Percentiles rank a stretch among this genome's conserved stretches.
These are phyloP conservation scores for Xerocomellus amylosporus DNA, from an alignment of 768 basidiomycete species.

Conservation along the genomic window DNA sequence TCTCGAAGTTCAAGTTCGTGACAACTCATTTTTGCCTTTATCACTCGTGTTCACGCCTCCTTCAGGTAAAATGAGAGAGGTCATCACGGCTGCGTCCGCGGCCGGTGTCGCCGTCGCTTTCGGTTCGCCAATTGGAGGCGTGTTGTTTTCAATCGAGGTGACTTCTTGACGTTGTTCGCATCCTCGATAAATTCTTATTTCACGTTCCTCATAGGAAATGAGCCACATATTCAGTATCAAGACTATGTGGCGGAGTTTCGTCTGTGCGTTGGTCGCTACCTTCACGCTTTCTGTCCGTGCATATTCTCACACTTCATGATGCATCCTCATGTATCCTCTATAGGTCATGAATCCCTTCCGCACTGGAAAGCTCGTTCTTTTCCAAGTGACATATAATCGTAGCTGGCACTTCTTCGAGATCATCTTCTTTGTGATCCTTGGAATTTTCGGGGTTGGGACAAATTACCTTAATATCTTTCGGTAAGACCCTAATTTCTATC, in stretches of 20 bases:
- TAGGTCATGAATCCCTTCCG: constrained; percentile 98
- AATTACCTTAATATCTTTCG: not conserved
- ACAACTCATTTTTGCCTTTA: not conserved
- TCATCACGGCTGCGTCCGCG: constrained; percentile 92
- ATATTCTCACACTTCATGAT: constrained; percentile 16
- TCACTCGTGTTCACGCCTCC: constrained; percentile 15
- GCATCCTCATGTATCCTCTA: constrained; percentile 20
- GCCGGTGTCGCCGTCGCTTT: constrained; percentile 99
- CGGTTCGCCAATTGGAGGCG: constrained; percentile 96
- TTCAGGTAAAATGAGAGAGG: constrained; percentile 79
- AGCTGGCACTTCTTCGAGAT: constrained; percentile 99
- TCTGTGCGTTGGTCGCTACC: constrained; percentile 95
- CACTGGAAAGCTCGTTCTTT: constrained; percentile 95
- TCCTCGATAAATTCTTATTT: not conserved
- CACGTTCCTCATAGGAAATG: constrained; percentile 75
- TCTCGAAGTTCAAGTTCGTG: constrained; percentile 80
- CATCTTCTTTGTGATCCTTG: constrained; percentile 92
- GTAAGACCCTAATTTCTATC: constrained; percentile 10
- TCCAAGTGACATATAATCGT: constrained; percentile 95
- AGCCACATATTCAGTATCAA: constrained; percentile 94
- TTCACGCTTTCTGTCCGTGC: constrained; percentile 86
- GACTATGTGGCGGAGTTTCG: constrained; percentile 98
- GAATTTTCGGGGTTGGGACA: constrained; percentile 82
- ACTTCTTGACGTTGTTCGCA: constrained; percentile 4
- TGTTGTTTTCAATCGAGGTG: constrained; percentile 96